phyloP scores from a whole-genome alignment of 768 basidiomycete genomes.

The Lentinula sp. region DNA sequence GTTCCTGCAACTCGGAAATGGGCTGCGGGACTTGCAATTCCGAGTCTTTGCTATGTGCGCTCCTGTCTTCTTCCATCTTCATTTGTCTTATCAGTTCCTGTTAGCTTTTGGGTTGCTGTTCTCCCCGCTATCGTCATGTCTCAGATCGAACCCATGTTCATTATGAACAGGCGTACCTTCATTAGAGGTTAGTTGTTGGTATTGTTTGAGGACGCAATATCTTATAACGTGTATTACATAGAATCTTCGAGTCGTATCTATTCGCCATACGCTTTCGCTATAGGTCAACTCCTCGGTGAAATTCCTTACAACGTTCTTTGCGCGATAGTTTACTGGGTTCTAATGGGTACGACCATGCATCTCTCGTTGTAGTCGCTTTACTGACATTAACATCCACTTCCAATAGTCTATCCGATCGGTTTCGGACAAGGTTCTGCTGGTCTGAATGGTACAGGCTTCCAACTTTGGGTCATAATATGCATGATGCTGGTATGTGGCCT shows the following conservation, averaged over 20 bases:
- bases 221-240: constrained; percentile 9
- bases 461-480: constrained; percentile 63
- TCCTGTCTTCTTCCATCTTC: not conserved
- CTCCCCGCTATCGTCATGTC: constrained; percentile 73
- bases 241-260: constrained; percentile 85
- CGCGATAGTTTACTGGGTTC: constrained; percentile 66
- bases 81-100: not conserved
- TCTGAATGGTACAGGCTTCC: constrained; percentile 62
- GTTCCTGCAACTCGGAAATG: constrained; percentile 68
- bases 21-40: constrained; percentile 67
- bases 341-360: constrained; percentile 42
- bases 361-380: constrained; percentile 8
- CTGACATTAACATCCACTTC: not conserved
- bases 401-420: constrained; percentile 51
- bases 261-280: constrained; percentile 78
- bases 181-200: constrained; percentile 20
- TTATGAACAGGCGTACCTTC: constrained; percentile 54
- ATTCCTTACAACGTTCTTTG: constrained; percentile 72
- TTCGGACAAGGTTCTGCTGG: constrained; percentile 58
- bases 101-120: constrained; percentile 61
- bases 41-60: constrained; percentile 72
- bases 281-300: constrained; percentile 77
- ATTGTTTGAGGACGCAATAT: constrained; percentile 8
- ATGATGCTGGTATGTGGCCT: constrained; percentile 36
- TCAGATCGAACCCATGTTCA: constrained; percentile 81